Evolutionary conservation across 495 filamentous ascomycete genomes (phyloP).

Genomic region (Hypoxylon fuscum): DNA sequence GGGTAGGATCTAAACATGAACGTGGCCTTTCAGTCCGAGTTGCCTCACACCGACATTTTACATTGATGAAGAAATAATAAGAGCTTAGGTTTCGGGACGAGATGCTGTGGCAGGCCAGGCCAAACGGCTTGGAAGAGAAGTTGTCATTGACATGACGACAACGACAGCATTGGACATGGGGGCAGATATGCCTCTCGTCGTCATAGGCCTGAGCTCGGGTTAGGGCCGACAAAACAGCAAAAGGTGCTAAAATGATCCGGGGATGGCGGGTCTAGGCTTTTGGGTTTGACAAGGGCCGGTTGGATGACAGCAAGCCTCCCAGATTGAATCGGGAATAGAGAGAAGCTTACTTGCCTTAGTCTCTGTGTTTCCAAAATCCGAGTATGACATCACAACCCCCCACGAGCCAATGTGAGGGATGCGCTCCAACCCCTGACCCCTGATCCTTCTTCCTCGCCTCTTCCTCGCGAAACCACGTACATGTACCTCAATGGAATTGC

Average conservation of each 20-base stretch:
- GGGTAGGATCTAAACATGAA: neutral
- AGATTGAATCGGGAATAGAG: slow-evolving; percentile 17
- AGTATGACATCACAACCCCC: slow-evolving; percentile 31
- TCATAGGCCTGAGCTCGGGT: slow-evolving; percentile 19
- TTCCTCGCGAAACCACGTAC: neutral
- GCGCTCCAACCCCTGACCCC: slow-evolving; percentile 12
- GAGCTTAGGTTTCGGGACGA: neutral
- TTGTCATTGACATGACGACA: slow-evolving; percentile 18
- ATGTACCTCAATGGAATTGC: too few species aligned
- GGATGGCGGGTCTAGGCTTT: neutral
- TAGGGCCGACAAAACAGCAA: too few species aligned
- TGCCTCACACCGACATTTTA: too few species aligned
- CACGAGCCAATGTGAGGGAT: neutral
- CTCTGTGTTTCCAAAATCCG: neutral
- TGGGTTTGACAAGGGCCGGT: too few species aligned
- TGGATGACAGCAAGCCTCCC: slow-evolving; percentile 17
- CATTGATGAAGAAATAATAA: neutral
- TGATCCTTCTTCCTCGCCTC: slow-evolving; percentile 8
- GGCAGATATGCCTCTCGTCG: neutral
- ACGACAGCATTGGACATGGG: slow-evolving; percentile 2
- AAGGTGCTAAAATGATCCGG: neutral
- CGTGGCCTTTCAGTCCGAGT: slow-evolving; percentile 8
- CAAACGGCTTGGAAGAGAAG: neutral
- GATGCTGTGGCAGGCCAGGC: slow-evolving; percentile 10
- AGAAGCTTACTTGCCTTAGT: too few species aligned